Conservation (phyloP, 108 stramenopile species). For the Cylindrotheca closterium region DNA sequence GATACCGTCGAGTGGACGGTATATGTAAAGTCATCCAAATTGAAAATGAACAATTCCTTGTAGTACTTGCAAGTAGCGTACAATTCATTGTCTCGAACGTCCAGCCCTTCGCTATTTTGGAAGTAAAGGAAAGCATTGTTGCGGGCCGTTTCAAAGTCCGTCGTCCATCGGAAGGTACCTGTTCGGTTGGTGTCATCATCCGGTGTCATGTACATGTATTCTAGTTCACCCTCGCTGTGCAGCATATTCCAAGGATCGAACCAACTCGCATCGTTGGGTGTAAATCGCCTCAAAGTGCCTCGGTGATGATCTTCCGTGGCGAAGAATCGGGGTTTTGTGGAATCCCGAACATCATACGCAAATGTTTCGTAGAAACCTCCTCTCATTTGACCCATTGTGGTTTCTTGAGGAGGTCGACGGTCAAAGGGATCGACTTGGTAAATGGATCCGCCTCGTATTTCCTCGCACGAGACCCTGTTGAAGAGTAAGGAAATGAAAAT, state of each 20-base stretch:
- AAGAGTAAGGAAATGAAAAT: neutral
- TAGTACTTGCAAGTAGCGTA: constrained; percentile 39
- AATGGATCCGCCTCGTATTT: constrained; percentile 42
- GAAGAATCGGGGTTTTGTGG: constrained; percentile 40
- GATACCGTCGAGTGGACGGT: constrained; percentile 10
- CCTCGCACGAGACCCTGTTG: constrained; percentile 55
- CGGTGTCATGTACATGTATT: constrained; percentile 35
- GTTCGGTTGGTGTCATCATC: constrained; percentile 12
- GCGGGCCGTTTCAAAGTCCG: constrained; percentile 18
- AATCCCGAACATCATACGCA: constrained; percentile 48
- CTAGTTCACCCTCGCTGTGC: constrained; percentile 32
- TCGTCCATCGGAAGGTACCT: constrained; percentile 40
- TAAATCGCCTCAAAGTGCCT: constrained; percentile 45
- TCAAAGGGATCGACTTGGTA: constrained; percentile 69
- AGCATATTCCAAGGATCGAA: constrained; percentile 42
- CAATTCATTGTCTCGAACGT: constrained; percentile 20
- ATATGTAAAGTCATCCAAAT: constrained; percentile 39
- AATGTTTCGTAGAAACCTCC: constrained; percentile 53
- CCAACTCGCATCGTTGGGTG: constrained; percentile 23
- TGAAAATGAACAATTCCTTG: constrained; percentile 32
- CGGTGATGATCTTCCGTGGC: constrained; percentile 46
- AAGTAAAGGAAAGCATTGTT: constrained; percentile 32
- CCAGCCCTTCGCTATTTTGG: constrained; percentile 45
- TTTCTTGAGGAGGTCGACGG: constrained; percentile 26
- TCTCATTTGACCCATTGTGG: constrained; percentile 38